A percentile compares a stretch with the other conserved stretches of the same genome.
Evolutionary conservation across 2,329 filamentous ascomycete species (phyloP).

Genomic region (Teratosphaeria zuluensis): DNA sequence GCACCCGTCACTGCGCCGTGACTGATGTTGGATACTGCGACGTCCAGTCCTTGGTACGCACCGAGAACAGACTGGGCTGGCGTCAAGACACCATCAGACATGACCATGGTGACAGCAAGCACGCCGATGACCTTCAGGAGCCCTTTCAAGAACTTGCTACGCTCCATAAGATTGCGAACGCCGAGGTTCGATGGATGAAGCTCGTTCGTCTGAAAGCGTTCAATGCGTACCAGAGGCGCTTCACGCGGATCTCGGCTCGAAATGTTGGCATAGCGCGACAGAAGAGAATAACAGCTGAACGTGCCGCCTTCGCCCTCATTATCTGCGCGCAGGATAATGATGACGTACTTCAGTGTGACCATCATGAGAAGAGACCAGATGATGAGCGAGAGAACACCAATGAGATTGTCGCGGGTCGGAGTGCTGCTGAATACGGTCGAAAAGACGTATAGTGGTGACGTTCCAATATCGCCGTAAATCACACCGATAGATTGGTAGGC

Average conservation of each 20-base stretch:
- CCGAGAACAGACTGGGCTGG: conserved; percentile 62
- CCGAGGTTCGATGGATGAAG: conserved; percentile 42
- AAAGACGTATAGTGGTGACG: conserved; percentile 59
- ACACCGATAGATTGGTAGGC: conserved; percentile 57
- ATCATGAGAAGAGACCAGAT: conserved; percentile 61
- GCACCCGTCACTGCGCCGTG: conserved; percentile 52
- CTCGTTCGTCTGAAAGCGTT: conserved; percentile 49
- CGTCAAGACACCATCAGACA: conserved; percentile 57
- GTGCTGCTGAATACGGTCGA: conserved; percentile 53
- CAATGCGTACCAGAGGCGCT: conserved; percentile 47
- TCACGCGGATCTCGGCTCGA: conserved; percentile 49
- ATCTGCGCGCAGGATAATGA: conserved; percentile 56
- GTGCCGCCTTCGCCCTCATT: conserved; percentile 64
- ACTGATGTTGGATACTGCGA: conserved; percentile 48
- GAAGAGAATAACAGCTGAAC: conserved; percentile 56
- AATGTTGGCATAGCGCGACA: conserved; percentile 54
- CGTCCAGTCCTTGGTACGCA: conserved; percentile 51
- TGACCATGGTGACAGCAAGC: conserved; percentile 58
- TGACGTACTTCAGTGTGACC: conserved; percentile 59
- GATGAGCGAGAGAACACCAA: conserved; percentile 57
- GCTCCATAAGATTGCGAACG: conserved; percentile 50
- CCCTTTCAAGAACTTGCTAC: conserved; percentile 41
- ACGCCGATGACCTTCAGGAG: conserved; percentile 52
- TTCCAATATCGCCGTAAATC: conserved; percentile 62
- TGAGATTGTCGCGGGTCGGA: conserved; percentile 49